phyloP scores from a whole-genome alignment of 768 basidiomycete genomes.

The Imleria badia region DNA sequence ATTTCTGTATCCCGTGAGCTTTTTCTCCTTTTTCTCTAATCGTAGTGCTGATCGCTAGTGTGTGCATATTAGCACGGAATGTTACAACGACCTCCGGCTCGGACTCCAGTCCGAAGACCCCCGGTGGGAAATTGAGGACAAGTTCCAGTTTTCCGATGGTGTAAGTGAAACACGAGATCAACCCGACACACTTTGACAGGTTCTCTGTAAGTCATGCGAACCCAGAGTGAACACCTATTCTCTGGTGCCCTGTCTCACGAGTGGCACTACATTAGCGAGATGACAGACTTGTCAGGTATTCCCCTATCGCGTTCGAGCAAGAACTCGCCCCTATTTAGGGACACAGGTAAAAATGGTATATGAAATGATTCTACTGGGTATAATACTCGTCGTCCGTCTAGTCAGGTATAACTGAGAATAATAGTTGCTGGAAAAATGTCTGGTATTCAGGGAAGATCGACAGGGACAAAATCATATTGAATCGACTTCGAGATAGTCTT shows the following conservation, averaged over 20 bases:
- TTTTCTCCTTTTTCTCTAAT: not conserved
- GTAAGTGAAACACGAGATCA: constrained; percentile 32
- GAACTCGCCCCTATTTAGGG: too few species aligned
- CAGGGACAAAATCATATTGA: constrained; percentile 1
- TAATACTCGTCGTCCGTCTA: too few species aligned
- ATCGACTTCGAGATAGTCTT: constrained; percentile 7
- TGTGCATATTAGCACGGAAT: constrained; percentile 45
- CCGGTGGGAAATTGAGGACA: constrained; percentile 35
- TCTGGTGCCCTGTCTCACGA: too few species aligned
- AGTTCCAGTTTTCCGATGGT: constrained; percentile 57
- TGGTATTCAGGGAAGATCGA: too few species aligned
- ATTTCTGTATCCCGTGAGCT: constrained; percentile 33
- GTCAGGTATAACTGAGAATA: too few species aligned
- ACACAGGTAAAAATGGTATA: too few species aligned
- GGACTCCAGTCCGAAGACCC: constrained; percentile 47
- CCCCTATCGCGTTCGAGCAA: too few species aligned
- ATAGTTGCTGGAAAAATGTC: too few species aligned
- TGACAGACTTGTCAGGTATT: too few species aligned
- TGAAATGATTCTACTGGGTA: too few species aligned
- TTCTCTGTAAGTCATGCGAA: constrained; percentile 39
- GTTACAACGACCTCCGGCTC: constrained; percentile 51
- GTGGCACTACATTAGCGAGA: too few species aligned
- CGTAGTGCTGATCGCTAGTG: not conserved
- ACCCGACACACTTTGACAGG: not conserved
- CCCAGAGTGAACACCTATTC: constrained; percentile 59